Evolutionary conservation across 805 yeast genomes (phyloP), one percentile per base, ranked within the genome.

Genomic region (Myxozyma neotropica): DNA sequence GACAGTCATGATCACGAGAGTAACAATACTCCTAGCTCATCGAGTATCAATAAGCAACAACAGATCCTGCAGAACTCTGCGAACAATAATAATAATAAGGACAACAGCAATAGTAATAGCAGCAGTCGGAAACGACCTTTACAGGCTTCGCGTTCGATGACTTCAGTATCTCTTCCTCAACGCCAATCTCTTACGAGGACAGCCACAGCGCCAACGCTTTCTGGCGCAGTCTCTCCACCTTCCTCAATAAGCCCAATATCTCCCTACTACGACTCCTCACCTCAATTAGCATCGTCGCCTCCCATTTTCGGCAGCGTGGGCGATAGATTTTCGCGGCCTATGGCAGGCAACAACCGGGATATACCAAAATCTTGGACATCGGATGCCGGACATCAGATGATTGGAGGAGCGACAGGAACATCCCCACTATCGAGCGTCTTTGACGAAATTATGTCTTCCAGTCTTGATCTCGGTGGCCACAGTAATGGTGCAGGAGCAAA

Each of bases 271-370:
- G 57, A 50, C 17, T 46, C 53, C 3, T 29, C 63, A 3, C 63
- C 60, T 4, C 58, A 52, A 23, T 57, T 61, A 12, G 63, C 65
- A n/a, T 61, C 65, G 3, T 61, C 65, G 21, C 65, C 65, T 13
- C 65, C 65, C 3, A 44, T 42, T 4, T 59, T 59, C 35, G 55
- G 56, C 0, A 53, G 31, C 4, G 24, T 24, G 15, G 31, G 43
- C n/a, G 40, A 38, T 15, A 19, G 49, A 15, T 36, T 47, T 6
- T 57, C 54, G 17, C 47, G 45, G n/a, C 39, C 40, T 7, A 13
- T 35, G 15, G 35, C 38, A 21, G 54, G 52, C 8, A 35, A 42
- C 13, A 49, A 13, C 7, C 36, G 23, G 19, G 44, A 43, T 21
- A 42, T 53, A 17, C 60, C 60, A 8, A 55, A 55, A 33, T 26